A percentile compares a stretch with the other conserved stretches of the same genome.
These are phyloP conservation scores for Ophiocordyceps camponoti-floridani DNA, from an alignment of 2,329 filamentous ascomycete genomes.

Conservation along the genomic window DNA sequence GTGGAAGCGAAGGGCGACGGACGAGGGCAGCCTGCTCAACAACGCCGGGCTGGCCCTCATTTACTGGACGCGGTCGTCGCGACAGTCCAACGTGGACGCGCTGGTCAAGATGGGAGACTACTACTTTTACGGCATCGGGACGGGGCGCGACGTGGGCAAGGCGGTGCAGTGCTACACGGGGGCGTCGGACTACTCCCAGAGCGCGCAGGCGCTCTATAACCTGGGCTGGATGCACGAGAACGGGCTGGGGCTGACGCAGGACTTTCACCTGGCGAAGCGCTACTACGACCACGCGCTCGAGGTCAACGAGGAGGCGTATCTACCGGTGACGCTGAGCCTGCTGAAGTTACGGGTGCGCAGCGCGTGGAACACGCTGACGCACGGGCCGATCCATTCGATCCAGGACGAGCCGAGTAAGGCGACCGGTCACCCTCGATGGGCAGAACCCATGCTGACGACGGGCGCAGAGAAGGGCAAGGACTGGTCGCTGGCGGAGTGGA, in stretches of 20 bases:
- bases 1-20: constrained; percentile 26
- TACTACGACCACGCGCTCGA: constrained; percentile 89
- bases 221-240: constrained; percentile 99
- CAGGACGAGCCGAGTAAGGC: constrained; percentile 66
- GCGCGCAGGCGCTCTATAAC: constrained; percentile 91
- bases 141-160: constrained; percentile 56
- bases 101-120: constrained; percentile 98
- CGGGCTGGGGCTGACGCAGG: constrained; percentile 77
- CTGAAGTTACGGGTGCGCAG: constrained; percentile 71
- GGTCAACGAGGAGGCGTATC: constrained; percentile 82
- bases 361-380: constrained; percentile 85
- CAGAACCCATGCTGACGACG: background rate
- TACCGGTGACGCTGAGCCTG: constrained; percentile 78
- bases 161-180: constrained; percentile 86
- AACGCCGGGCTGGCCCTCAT: constrained; percentile 54
- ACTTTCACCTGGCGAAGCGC: constrained; percentile 91
- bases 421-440: background rate
- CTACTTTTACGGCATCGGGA: constrained; percentile 70
- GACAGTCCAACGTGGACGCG: constrained; percentile 83
- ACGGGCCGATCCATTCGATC: constrained; percentile 84
- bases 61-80: constrained; percentile 89
- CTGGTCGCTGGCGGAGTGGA: constrained; percentile 71
- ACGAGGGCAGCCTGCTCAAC: constrained; percentile 21
- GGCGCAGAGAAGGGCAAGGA: constrained; percentile 46
- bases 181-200: constrained; percentile 79